Evolutionary conservation across 176 grass and related monocot species (phyloP).

Genomic region (Tuctoria greenei): DNA sequence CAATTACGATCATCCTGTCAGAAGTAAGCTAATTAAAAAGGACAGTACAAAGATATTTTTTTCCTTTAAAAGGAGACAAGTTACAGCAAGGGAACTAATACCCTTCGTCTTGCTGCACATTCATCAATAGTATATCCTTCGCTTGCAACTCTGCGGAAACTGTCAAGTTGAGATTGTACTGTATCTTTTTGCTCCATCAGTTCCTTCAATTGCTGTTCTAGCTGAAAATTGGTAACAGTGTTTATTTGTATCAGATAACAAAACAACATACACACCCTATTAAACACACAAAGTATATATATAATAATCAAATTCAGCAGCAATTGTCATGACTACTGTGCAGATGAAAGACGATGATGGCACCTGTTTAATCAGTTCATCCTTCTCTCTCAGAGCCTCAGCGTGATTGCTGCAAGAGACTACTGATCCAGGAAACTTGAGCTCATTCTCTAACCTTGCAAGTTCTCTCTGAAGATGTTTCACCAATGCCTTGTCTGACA

Average conservation of each 20-base stretch:
- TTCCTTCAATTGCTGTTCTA: slow-evolving; percentile 75
- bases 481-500: slow-evolving; percentile 87
- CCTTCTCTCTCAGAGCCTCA: slow-evolving; percentile 71
- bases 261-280: neutral
- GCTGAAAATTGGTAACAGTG: slow-evolving; percentile 37
- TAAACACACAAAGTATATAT: neutral
- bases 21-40: slow-evolving; percentile 11
- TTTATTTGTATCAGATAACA: neutral
- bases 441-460: slow-evolving; percentile 62
- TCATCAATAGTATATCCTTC: slow-evolving; percentile 41
- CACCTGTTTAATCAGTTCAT: slow-evolving; percentile 79
- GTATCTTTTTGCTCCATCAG: slow-evolving; percentile 70
- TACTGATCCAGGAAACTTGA: slow-evolving; percentile 53
- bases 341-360: slow-evolving; percentile 5
- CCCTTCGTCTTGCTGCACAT: slow-evolving; percentile 52
- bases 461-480: slow-evolving; percentile 86
- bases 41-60: neutral
- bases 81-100: slow-evolving; percentile 33
- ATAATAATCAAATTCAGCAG: neutral
- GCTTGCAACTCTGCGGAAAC: slow-evolving; percentile 52
- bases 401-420: slow-evolving; percentile 42
- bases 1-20: slow-evolving; percentile 56
- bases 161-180: slow-evolving; percentile 75
- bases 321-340: neutral
- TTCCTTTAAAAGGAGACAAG: neutral